Evolutionary conservation across 208 protist species (phyloP), one percentile per base, ranked within the genome.

Genomic region (Leishmania tropica): DNA sequence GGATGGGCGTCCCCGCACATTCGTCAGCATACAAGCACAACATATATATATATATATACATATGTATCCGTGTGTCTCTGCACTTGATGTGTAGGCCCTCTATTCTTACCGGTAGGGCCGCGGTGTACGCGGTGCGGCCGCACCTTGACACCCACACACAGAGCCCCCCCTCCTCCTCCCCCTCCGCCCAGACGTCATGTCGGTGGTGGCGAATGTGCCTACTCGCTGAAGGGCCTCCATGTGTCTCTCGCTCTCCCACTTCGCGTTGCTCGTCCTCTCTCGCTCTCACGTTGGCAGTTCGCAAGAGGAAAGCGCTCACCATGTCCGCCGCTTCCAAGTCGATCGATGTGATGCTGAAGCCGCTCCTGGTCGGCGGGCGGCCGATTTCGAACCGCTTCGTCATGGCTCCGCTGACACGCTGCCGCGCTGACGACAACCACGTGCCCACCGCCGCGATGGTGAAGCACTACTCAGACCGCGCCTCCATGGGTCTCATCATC

Each of bases 381-480:
- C 78, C 81, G n/a, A 78, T 93, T 79, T 42, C 51, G 19, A 93
- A 96, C 79, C 88, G 93, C 54, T 84, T 95, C 35, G 82, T 90
- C 40, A 86, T 96, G 83, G 83, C 93, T 17, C 92, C 93, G 17
- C 82, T 95, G 62, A 96, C 93, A 24, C 92, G 93, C 76, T 83
- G 83, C 78, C 87, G 92, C 48, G 90, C 89, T 8, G 81, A 85
- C 56, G 77, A 79, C 51, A 68, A 86, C 13, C 90, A 93, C 79
- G 79, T 91, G 28, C 88, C 90, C 35, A 91, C 64, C 8, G 83
- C 78, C 6, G 35, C 74, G 31, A 92, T 91, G 87, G 85, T 89
- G 60, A 79, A 88, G 80, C 86, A 96, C 87, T 96, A 96, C 87
- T 17, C 75, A 0, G 89, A 96, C 83, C 88, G 94, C 51, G 91